Conservation (phyloP, 23 red algal species). For the Rhodosorus marinus region DNA sequence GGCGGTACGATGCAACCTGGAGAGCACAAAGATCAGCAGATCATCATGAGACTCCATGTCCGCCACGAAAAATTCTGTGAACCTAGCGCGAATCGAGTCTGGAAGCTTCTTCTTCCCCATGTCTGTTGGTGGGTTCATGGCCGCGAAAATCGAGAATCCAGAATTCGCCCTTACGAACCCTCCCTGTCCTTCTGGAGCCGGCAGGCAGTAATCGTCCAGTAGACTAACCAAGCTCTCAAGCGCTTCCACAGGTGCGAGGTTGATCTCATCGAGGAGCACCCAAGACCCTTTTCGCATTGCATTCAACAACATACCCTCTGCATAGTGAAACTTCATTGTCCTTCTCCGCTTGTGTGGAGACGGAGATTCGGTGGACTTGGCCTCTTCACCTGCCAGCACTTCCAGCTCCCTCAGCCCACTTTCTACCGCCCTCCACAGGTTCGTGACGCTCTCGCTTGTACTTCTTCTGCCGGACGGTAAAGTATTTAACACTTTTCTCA, state of each 20-base stretch:
- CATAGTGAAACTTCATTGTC: conserved; percentile 33
- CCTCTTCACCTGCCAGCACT: not conserved
- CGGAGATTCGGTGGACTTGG: not conserved
- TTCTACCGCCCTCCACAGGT: not conserved
- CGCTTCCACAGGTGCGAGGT: conserved; percentile 73
- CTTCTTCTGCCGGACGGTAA: not conserved
- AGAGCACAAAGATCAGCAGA: conserved; percentile 11
- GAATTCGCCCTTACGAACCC: conserved; percentile 11
- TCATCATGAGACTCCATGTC: conserved; percentile 33
- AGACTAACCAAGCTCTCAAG: conserved; percentile 65
- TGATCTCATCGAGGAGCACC: conserved; percentile 93
- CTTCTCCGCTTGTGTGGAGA: not conserved
- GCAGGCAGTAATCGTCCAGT: conserved; percentile 37
- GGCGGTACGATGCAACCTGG: conserved; percentile 1
- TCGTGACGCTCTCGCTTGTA: not conserved
- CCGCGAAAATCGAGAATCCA: conserved; percentile 62
- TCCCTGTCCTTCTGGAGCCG: conserved; percentile 23
- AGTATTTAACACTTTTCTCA: too few relatives aligned
- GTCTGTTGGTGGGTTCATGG: conserved; percentile 88
- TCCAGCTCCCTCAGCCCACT: not conserved
- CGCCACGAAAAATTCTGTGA: conserved; percentile 54
- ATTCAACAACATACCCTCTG: conserved; percentile 42
- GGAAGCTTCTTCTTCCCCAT: conserved; percentile 56
- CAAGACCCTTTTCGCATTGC: conserved; percentile 70
- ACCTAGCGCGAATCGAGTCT: conserved; percentile 24